phyloP scores from a whole-genome alignment of 2,329 filamentous ascomycete species.

The Fusarium praegraminearum region DNA sequence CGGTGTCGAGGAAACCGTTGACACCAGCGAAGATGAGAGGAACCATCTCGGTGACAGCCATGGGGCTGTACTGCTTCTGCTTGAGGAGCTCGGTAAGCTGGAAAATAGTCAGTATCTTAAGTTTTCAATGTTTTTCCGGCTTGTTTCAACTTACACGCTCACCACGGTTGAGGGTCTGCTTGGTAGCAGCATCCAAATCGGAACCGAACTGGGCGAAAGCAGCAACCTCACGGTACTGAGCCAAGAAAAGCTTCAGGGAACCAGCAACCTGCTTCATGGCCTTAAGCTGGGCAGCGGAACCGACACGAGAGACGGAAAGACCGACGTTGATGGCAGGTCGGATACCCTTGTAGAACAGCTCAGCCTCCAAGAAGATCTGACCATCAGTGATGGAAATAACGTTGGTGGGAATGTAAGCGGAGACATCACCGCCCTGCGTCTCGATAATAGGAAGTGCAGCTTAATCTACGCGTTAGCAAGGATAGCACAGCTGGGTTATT shows the following conservation, averaged over 20 bases:
- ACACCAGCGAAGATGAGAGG: slow-evolving; percentile 99
- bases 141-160: slow-evolving; percentile 79
- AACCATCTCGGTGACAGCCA: slow-evolving; percentile 99
- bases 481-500: too few relatives aligned
- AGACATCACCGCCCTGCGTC: slow-evolving; percentile 99
- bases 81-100: slow-evolving; percentile 95
- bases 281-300: slow-evolving; percentile 99
- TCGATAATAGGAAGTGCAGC: slow-evolving; percentile 96
- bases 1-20: slow-evolving; percentile 90
- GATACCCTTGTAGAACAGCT: slow-evolving; percentile 99
- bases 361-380: slow-evolving; percentile 99
- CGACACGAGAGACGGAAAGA: slow-evolving; percentile 99
- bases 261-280: slow-evolving; percentile 99
- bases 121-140: neutral
- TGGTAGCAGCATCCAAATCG: slow-evolving; percentile 97
- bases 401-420: slow-evolving; percentile 99
- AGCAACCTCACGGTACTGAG: slow-evolving; percentile 99
- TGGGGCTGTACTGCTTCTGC: slow-evolving; percentile 99
- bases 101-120: slow-evolving; percentile 47
- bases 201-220: slow-evolving; percentile 99
- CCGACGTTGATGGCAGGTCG: slow-evolving; percentile 99
- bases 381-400: slow-evolving; percentile 99
- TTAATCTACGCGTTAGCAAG: neutral
- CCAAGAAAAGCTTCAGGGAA: slow-evolving; percentile 99
- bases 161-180: slow-evolving; percentile 98